Evolutionary conservation across 495 filamentous ascomycete species (phyloP), one percentile per base, ranked within the genome.

Genomic region (Aspergillus cavernicola): DNA sequence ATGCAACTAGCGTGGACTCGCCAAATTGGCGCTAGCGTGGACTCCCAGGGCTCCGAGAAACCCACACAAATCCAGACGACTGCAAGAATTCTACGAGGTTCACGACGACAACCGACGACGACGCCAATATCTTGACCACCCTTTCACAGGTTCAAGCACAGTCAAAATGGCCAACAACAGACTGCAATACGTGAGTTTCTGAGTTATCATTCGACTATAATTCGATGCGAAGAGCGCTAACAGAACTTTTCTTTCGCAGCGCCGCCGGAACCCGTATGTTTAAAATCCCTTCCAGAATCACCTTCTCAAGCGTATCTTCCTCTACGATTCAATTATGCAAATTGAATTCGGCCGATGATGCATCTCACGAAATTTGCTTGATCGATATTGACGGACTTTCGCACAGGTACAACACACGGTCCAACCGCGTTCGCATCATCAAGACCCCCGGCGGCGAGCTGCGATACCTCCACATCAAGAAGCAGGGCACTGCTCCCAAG

Each of bases 381-480:
- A 64, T 42, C 49, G 60, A 42, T 44, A 70, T 73, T 74, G 72
- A 74, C 63, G 58, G 52, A 37, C 41, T 63, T 67, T 63, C 41
- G 48, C 53, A 59, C 62, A 89, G 87, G 65, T 97, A 96, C 86
- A 97, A 96, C 81, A 96, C 92, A 76, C 80, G 82, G 72, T 93
- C 89, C 69, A 97, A 98, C 87, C 90, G 89, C 78, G 90, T 92
- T 72, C 88, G 93, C 71, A 81, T 97, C 73, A 73, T 96, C 78
- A 93, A 90, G 82, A 98, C 93, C 55, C 93, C 93, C 52, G 93
- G 93, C 71, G 93, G 93, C 69, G 80, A 90, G 72, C 85, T 95
- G 58, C 87, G 91, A 68, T 86, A 95, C 68, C 89, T 97, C 62
- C 91, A 97, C 85, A 90, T 95, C 81, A 97, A 97, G 87, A 97